Evolutionary conservation across 2,329 filamentous ascomycete genomes (phyloP).

Genomic region (Anisogramma anomala): DNA sequence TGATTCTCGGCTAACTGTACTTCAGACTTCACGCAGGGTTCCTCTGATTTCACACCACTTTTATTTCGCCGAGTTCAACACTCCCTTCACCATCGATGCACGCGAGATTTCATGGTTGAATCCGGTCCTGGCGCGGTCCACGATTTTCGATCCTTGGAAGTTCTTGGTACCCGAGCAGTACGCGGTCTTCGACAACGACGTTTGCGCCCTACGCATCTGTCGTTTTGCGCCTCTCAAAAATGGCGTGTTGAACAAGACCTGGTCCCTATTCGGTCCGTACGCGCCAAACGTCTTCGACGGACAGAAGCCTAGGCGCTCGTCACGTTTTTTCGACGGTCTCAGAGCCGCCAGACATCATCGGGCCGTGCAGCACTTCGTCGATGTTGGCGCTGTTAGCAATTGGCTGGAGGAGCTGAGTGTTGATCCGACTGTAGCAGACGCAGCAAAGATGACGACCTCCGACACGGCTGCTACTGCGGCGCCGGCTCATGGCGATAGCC

Average conservation of each 20-base stretch:
- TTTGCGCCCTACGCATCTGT: constrained; percentile 21
- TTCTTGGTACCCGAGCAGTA: constrained; percentile 13
- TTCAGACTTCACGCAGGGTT: background rate
- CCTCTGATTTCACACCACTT: background rate
- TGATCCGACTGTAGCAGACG: background rate
- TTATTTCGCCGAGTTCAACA: constrained; percentile 3
- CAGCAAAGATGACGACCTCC: background rate
- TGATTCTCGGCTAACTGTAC: background rate
- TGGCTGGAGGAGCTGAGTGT: background rate
- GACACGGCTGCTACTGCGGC: background rate
- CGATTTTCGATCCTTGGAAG: constrained; percentile 20
- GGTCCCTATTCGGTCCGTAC: constrained; percentile 17
- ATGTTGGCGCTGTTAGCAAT: background rate
- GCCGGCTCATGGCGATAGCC: background rate
- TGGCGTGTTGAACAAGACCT: background rate
- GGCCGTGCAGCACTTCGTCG: background rate
- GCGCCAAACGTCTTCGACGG: constrained; percentile 13
- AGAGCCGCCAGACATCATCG: background rate
- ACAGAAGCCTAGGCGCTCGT: constrained; percentile 6
- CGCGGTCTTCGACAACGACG: constrained; percentile 14
- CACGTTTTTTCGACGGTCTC: constrained; percentile 11
- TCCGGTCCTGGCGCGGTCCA: constrained; percentile 18
- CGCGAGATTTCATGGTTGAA: constrained; percentile 22
- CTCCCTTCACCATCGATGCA: constrained; percentile 16
- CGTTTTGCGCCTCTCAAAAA: constrained; percentile 10